Evolutionary conservation across 441 rosid genomes (phyloP).

Genomic region (Populus hybrid): DNA sequence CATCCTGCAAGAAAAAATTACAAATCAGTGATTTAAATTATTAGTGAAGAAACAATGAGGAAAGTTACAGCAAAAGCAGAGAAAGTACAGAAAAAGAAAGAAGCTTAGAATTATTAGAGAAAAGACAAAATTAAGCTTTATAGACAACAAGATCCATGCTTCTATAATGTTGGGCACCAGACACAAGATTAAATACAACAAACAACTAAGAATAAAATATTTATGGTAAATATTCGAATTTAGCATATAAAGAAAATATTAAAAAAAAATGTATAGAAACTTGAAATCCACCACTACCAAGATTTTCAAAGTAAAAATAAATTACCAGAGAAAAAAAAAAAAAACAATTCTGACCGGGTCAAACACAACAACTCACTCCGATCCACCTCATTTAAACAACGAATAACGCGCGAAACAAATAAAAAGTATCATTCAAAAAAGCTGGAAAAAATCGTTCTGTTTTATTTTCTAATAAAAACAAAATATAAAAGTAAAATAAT

Average conservation of each 20-base stretch:
- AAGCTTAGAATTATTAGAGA: slow-evolving; percentile 27
- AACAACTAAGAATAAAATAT: slow-evolving; percentile 30
- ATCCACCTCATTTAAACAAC: slow-evolving; percentile 24
- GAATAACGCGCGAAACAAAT: slow-evolving; percentile 52
- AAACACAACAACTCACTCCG: slow-evolving; percentile 40
- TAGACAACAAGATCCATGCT: slow-evolving; percentile 41
- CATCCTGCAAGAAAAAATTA: slow-evolving; percentile 51
- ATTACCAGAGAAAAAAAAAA: slow-evolving; percentile 20
- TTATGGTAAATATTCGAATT: slow-evolving; percentile 5
- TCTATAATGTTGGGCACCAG: slow-evolving; percentile 32
- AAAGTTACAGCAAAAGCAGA: slow-evolving; percentile 37
- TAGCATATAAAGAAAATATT: slow-evolving; percentile 17
- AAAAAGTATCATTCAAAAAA: slow-evolving; percentile 10
- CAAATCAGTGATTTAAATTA: slow-evolving; percentile 18
- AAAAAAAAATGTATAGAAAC: slow-evolving; percentile 16
- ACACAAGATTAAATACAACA: slow-evolving; percentile 30
- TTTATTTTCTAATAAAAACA: not conserved
- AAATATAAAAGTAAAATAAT: not conserved
- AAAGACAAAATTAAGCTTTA: slow-evolving; percentile 56
- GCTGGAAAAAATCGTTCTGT: not conserved
- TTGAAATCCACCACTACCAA: slow-evolving; percentile 18
- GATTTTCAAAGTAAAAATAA: slow-evolving; percentile 29
- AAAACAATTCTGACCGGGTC: slow-evolving; percentile 41
- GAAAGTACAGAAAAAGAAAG: slow-evolving; percentile 22
- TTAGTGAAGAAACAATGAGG: slow-evolving; percentile 21